Percentiles rank a stretch among this genome's conserved stretches.
Conservation (phyloP, 768 basidiomycete species). For the Gyrodon lividus region DNA sequence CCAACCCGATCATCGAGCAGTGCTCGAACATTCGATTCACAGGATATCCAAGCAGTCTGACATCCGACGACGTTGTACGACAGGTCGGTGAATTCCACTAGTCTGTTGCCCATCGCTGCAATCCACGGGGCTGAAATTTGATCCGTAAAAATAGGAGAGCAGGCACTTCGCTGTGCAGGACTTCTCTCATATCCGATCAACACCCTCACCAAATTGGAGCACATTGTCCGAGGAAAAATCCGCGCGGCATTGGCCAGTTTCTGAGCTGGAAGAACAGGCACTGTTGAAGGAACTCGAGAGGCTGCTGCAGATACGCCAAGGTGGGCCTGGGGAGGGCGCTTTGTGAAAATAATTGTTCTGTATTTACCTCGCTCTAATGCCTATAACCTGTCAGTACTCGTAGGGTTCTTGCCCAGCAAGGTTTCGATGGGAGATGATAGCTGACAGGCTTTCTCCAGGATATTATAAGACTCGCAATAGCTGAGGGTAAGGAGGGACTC, state of each 20-base stretch:
- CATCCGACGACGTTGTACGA: background rate
- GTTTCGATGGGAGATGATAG: background rate
- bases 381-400: background rate
- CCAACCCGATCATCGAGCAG: constrained; percentile 81
- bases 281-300: constrained; percentile 17
- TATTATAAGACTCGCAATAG: background rate
- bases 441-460: background rate
- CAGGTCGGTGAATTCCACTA: constrained; percentile 14
- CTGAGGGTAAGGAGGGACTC: background rate
- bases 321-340: background rate
- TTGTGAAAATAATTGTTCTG: background rate
- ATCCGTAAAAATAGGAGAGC: constrained; percentile 23
- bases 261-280: constrained; percentile 13
- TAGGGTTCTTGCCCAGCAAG: background rate
- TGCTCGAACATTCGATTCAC: constrained; percentile 64
- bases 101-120: background rate
- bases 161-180: constrained; percentile 65
- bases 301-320: constrained; percentile 11
- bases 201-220: constrained; percentile 78
- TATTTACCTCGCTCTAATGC: background rate
- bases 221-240: constrained; percentile 12
- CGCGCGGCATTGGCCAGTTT: constrained; percentile 24
- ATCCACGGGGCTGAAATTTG: background rate
- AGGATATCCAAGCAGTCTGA: constrained; percentile 48
- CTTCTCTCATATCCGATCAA: constrained; percentile 77